These are phyloP conservation scores for Diplodia intermedia DNA, from an alignment of 2,329 filamentous ascomycete species.

Conservation along the genomic window DNA sequence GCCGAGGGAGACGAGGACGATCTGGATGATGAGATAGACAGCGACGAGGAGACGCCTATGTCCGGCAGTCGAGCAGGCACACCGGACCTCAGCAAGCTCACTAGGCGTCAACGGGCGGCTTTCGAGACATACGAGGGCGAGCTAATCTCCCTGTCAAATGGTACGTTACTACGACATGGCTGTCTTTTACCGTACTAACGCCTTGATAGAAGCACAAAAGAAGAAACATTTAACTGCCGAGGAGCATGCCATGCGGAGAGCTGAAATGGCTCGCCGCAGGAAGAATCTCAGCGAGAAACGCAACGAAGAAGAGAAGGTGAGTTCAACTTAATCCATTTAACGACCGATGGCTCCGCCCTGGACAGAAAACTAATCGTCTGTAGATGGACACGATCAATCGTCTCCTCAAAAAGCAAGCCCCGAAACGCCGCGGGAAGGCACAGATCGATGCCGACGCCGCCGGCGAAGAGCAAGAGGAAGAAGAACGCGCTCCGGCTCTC, in stretches of 20 bases:
- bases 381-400: conserved; percentile 93
- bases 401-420: conserved; percentile 82
- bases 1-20: conserved; percentile 50
- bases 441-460: conserved; percentile 35
- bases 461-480: conserved; percentile 57
- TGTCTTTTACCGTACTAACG: conserved; percentile 39
- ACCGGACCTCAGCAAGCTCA: conserved; percentile 70
- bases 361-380: background rate
- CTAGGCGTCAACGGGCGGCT: conserved; percentile 69
- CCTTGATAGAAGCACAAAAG: conserved; percentile 66
- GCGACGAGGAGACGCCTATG: conserved; percentile 59
- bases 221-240: conserved; percentile 76
- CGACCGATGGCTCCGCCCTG: background rate
- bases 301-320: conserved; percentile 78
- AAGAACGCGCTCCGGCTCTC: conserved; percentile 62
- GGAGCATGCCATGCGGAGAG: conserved; percentile 74
- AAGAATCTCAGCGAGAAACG: conserved; percentile 79
- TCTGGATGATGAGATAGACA: conserved; percentile 54
- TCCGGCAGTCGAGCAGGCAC: conserved; percentile 63
- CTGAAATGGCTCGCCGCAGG: conserved; percentile 74
- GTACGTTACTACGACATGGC: background rate
- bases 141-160: conserved; percentile 62
- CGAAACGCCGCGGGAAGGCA: conserved; percentile 64
- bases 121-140: conserved; percentile 59
- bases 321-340: conserved; percentile 28